Percentiles rank a stretch among this genome's conserved stretches.
These are phyloP conservation scores for Paraphoma chrysanthemicola DNA, from an alignment of 2,329 filamentous ascomycete genomes.

Conservation along the genomic window DNA sequence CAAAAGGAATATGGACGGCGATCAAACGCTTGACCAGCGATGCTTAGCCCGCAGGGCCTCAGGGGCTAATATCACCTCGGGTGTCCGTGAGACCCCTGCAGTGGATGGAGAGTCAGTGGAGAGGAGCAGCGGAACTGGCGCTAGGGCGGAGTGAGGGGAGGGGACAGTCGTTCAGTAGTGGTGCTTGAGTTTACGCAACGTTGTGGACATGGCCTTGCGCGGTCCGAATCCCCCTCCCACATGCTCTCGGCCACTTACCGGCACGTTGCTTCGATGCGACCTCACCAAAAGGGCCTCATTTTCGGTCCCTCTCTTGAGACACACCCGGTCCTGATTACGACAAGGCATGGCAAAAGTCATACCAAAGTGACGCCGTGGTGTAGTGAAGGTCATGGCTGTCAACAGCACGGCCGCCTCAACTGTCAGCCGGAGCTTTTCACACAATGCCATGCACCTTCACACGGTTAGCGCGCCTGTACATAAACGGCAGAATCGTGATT, in stretches of 20 bases:
- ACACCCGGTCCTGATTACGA: not conserved
- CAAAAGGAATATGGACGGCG: constrained; percentile 44
- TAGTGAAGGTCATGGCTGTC: not conserved
- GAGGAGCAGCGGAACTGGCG: constrained; percentile 25
- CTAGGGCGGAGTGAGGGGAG: constrained; percentile 21
- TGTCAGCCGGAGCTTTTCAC: constrained; percentile 3
- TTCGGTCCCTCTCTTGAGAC: constrained; percentile 18
- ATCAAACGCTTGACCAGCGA: constrained; percentile 48
- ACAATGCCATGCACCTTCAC: constrained; percentile 10
- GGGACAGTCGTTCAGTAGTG: constrained; percentile 13
- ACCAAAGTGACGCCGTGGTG: not conserved
- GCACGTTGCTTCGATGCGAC: constrained; percentile 14
- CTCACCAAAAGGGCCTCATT: constrained; percentile 10
- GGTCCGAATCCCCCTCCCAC: constrained; percentile 24
- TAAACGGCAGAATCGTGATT: constrained; percentile 10
- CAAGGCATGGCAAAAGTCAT: not conserved
- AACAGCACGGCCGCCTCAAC: constrained; percentile 17
- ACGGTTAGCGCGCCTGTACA: constrained; percentile 18
- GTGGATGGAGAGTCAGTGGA: constrained; percentile 25
- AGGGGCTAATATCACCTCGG: constrained; percentile 39
- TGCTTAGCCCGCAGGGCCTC: constrained; percentile 37
- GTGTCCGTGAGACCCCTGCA: constrained; percentile 22
- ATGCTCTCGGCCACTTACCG: constrained; percentile 21
- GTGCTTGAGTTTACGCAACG: constrained; percentile 28
- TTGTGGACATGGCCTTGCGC: constrained; percentile 28